Percentiles rank a stretch among this genome's conserved stretches.
phyloP scores from a whole-genome alignment of 2,329 filamentous ascomycete species.

The Apiospora saccharicola region DNA sequence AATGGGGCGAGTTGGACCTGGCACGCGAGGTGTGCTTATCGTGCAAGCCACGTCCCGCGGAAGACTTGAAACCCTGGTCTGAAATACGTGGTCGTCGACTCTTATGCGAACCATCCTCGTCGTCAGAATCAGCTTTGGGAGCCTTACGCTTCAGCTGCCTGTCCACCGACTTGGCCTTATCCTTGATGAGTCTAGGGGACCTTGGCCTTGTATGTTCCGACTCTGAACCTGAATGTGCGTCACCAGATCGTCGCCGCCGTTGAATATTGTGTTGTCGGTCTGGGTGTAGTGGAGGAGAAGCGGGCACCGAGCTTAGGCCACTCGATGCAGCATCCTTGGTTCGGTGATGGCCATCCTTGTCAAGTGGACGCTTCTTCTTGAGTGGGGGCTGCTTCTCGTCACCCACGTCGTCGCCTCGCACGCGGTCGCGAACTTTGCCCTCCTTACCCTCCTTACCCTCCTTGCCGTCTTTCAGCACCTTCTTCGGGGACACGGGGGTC shows the following conservation, averaged over 20 bases:
- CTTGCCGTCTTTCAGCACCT: constrained; percentile 46
- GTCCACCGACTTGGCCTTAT: constrained; percentile 57
- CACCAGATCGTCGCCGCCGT: constrained; percentile 46
- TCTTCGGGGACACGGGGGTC: constrained; percentile 42
- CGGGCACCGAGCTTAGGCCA: constrained; percentile 23
- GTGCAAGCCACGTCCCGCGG: constrained; percentile 37
- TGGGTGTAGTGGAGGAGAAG: constrained; percentile 27
- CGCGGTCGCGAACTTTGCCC: constrained; percentile 28
- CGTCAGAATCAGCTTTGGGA: constrained; percentile 62
- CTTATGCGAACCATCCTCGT: constrained; percentile 63
- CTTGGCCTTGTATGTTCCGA: constrained; percentile 58
- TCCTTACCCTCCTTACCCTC: constrained; percentile 31
- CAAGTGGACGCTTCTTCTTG: constrained; percentile 61
- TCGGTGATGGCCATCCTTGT: constrained; percentile 60
- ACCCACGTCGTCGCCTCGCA: constrained; percentile 42
- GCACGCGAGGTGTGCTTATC: constrained; percentile 46
- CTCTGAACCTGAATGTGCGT: constrained; percentile 57
- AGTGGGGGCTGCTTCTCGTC: constrained; percentile 44
- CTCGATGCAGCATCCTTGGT: constrained; percentile 61
- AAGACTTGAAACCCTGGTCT: constrained; percentile 50
- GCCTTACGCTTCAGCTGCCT: constrained; percentile 62
- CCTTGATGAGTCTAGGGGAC: constrained; percentile 54
- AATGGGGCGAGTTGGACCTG: constrained; percentile 67
- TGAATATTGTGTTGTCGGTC: constrained; percentile 37
- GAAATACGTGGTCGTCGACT: constrained; percentile 60